phyloP scores from a whole-genome alignment of 176 grass and related monocot genomes.

The Triticum monococcum region DNA sequence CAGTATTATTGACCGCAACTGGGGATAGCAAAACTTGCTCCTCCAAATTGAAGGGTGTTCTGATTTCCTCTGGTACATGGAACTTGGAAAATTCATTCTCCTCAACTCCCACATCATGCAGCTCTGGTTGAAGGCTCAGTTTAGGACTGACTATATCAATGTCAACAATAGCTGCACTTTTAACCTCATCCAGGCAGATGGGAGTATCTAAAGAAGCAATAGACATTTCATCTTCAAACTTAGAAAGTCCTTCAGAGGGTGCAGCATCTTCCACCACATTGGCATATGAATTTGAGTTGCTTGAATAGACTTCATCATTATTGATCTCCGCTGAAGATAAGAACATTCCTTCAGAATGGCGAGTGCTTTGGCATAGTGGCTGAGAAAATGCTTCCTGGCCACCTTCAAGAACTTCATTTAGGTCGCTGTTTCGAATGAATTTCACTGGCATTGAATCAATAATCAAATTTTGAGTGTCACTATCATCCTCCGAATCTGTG shows the following conservation, averaged over 20 bases:
- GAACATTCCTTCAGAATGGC: not conserved
- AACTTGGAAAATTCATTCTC: not conserved
- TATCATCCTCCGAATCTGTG: not conserved
- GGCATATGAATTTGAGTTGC: conserved; percentile 5
- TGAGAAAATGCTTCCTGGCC: conserved; percentile 14
- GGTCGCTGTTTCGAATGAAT: not conserved
- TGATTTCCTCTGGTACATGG: not conserved
- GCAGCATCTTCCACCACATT: not conserved
- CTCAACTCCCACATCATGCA: not conserved
- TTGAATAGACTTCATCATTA: not conserved
- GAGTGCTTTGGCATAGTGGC: not conserved
- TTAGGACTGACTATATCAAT: not conserved
- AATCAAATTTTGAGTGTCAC: not conserved
- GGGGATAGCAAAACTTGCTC: not conserved
- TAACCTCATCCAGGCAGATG: conserved; percentile 27
- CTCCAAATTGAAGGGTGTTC: not conserved
- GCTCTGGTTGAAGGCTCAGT: not conserved
- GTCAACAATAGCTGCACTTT: not conserved
- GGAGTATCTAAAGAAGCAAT: conserved; percentile 5
- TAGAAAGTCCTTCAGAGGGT: not conserved
- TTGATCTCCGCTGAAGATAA: conserved; percentile 13
- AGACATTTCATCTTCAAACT: conserved; percentile 13
- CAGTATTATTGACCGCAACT: not conserved
- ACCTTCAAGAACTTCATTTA: not conserved
- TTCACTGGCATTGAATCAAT: not conserved